Percentiles rank a stretch among this genome's conserved stretches.
These are phyloP conservation scores for Fusarium torulosum DNA, from an alignment of 2,329 filamentous ascomycete species.

Conservation along the genomic window DNA sequence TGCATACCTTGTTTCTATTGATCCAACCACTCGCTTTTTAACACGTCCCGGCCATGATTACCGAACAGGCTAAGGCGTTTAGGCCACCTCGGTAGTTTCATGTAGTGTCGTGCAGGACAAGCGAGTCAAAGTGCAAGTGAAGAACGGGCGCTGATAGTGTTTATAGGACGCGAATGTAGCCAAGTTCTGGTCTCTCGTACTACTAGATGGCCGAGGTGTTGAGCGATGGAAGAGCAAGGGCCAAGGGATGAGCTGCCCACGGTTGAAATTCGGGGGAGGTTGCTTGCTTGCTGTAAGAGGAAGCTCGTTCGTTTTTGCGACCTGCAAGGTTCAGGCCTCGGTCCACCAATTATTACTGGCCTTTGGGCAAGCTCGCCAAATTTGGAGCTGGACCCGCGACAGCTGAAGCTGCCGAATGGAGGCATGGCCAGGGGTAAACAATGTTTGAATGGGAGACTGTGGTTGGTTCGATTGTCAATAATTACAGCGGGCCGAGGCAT, in stretches of 20 bases:
- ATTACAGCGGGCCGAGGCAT: slow-evolving; percentile 38
- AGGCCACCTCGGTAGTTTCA: slow-evolving; percentile 38
- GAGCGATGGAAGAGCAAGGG: background rate
- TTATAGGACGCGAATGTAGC: background rate
- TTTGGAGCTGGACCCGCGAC: slow-evolving; percentile 34
- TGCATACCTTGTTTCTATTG: slow-evolving; percentile 1
- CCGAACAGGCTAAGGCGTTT: slow-evolving; percentile 34
- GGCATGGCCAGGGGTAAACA: slow-evolving; percentile 37
- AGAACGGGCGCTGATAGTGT: slow-evolving; percentile 1
- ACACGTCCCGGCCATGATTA: slow-evolving; percentile 34
- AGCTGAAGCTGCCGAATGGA: slow-evolving; percentile 34
- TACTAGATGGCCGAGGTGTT: background rate
- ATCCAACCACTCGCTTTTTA: slow-evolving; percentile 41
- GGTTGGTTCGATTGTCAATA: slow-evolving; percentile 31
- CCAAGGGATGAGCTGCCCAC: background rate
- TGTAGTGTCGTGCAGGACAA: slow-evolving; percentile 28
- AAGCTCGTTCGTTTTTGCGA: slow-evolving; percentile 30
- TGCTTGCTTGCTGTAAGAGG: slow-evolving; percentile 30
- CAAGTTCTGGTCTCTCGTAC: background rate
- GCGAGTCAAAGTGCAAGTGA: slow-evolving; percentile 8
- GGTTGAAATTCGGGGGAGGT: background rate
- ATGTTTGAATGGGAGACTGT: slow-evolving; percentile 6
- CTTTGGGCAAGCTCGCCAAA: slow-evolving; percentile 19
- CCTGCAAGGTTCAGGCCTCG: background rate
- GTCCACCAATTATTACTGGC: background rate